A percentile compares a stretch with the other conserved stretches of the same genome.
Evolutionary conservation across 768 basidiomycete genomes (phyloP).

Genomic region (Rhizopogon sp.): DNA sequence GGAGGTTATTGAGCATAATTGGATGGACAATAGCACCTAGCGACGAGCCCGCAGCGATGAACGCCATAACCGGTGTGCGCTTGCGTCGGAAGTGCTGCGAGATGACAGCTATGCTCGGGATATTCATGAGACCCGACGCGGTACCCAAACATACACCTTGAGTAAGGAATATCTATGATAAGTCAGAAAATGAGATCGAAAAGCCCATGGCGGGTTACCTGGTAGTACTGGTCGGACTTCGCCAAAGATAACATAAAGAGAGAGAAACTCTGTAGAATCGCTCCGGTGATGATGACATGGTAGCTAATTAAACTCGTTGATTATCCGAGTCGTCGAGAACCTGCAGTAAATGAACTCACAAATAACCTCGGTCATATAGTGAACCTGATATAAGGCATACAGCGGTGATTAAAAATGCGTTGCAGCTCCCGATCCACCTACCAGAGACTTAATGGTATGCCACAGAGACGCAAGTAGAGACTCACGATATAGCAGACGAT

Average conservation of each 20-base stretch:
- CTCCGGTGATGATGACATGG: constrained; percentile 8
- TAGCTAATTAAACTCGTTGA: constrained; percentile 31
- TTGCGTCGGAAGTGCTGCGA: constrained; percentile 42
- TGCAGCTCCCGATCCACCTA: constrained; percentile 30
- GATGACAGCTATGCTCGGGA: constrained; percentile 39
- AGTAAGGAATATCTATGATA: constrained; percentile 37
- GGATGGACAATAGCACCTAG: constrained; percentile 52
- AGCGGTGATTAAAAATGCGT: constrained; percentile 27
- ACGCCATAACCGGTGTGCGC: constrained; percentile 42
- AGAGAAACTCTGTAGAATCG: constrained; percentile 11
- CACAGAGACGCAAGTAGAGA: constrained; percentile 26
- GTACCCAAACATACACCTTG: constrained; percentile 41
- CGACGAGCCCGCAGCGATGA: constrained; percentile 44
- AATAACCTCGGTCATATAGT: constrained; percentile 29
- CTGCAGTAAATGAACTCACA: constrained; percentile 1
- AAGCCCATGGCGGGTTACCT: constrained; percentile 15
- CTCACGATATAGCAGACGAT: constrained; percentile 26
- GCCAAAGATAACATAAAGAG: constrained; percentile 24
- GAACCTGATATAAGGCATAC: constrained; percentile 22
- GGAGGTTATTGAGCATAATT: constrained; percentile 47
- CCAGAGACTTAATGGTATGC: not conserved
- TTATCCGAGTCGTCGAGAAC: constrained; percentile 3
- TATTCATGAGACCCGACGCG: constrained; percentile 44
- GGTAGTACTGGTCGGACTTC: constrained; percentile 18
- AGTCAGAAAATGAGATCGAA: not conserved